A percentile compares a stretch with the other conserved stretches of the same genome.
Conservation (phyloP, 192 early-diverging fungal species). For the Gorgonomyces haynaldii region DNA sequence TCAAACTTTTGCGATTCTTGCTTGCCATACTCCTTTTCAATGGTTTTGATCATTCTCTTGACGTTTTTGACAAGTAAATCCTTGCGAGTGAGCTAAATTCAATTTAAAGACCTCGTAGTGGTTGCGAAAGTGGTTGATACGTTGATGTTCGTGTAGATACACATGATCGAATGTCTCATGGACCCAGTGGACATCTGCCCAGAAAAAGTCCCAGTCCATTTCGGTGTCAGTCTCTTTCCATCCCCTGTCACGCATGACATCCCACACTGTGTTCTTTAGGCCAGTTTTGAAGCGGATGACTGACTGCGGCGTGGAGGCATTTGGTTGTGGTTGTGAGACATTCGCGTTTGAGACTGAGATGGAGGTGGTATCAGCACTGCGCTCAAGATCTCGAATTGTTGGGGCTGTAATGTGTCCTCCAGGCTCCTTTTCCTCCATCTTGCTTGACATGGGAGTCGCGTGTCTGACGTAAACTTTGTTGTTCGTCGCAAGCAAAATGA, state of each 20-base stretch:
- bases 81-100: conserved; percentile 43
- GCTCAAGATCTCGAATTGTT: no score
- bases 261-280: conserved; percentile 43
- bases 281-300: conserved; percentile 38
- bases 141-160: conserved; percentile 44
- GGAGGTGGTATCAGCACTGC: no score
- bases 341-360: no score
- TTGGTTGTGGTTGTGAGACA: no score
- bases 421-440: no score
- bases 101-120: conserved; percentile 43
- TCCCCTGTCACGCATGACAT: conserved; percentile 46
- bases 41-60: conserved; percentile 53
- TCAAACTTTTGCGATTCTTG: conserved; percentile 45
- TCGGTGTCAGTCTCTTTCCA: conserved; percentile 54
- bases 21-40: conserved; percentile 48
- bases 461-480: neutral
- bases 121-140: conserved; percentile 55
- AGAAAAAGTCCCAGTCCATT: conserved; percentile 52
- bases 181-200: conserved; percentile 58
- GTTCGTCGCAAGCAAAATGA: no score
- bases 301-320: neutral
- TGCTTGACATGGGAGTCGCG: no score
- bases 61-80: conserved; percentile 57
- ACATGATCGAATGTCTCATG: conserved; percentile 56
- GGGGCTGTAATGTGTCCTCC: no score